A percentile compares a stretch with the other conserved stretches of the same genome.
Evolutionary conservation across 163 green algal species (phyloP).

Genomic region (Scenedesmus sp.): DNA sequence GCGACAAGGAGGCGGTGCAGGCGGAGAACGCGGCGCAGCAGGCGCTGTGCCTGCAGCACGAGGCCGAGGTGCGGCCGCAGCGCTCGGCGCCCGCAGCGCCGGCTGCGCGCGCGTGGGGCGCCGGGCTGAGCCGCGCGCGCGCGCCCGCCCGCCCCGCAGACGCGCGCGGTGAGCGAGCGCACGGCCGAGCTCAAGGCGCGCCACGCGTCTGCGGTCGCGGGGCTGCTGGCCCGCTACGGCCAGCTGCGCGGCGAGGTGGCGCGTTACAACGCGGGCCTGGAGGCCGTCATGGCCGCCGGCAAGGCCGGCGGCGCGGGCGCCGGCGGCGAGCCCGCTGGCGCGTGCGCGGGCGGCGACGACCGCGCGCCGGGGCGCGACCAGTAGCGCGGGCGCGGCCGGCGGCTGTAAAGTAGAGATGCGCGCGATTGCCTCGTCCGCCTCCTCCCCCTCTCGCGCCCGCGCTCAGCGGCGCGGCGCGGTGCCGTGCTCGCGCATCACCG

Average conservation of each 20-base stretch:
- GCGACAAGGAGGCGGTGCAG: constrained; percentile 76
- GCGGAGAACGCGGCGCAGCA: constrained; percentile 63
- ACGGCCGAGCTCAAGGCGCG: constrained; percentile 61
- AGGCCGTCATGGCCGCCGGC: constrained; percentile 51
- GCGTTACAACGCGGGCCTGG: constrained; percentile 68
- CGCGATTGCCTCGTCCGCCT: too few species aligned
- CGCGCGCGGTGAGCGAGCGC: constrained; percentile 66
- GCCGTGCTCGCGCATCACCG: too few species aligned
- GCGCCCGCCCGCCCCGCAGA: constrained; percentile 47
- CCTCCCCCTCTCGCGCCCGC: too few species aligned
- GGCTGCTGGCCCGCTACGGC: constrained; percentile 72
- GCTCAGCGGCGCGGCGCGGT: too few species aligned
- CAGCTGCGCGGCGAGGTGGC: constrained; percentile 64
- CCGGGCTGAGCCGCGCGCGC: too few species aligned
- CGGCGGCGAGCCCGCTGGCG: too few species aligned
- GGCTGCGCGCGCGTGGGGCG: not conserved
- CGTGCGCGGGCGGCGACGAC: too few species aligned
- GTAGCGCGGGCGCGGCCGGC: too few species aligned
- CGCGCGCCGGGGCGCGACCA: too few species aligned
- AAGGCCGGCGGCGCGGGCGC: too few species aligned
- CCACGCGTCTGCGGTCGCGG: constrained; percentile 59
- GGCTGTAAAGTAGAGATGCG: too few species aligned
- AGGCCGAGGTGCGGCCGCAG: constrained; percentile 63
- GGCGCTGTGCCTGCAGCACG: constrained; percentile 59
- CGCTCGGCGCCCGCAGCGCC: not conserved